These are phyloP conservation scores for Exidia glandulosa DNA, from an alignment of 768 basidiomycete species.

Conservation along the genomic window DNA sequence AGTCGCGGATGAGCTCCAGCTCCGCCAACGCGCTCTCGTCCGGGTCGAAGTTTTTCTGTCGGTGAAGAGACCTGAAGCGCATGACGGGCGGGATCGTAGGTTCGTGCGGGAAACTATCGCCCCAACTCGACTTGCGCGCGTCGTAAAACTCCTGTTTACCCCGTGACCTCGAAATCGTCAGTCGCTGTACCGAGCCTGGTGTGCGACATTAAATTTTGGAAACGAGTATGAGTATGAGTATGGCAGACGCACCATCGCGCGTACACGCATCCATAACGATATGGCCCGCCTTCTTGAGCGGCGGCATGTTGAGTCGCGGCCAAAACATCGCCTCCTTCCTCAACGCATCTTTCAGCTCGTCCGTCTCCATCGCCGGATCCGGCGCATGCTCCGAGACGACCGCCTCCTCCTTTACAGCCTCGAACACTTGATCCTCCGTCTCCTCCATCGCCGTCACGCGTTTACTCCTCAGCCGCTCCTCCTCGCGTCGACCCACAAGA, in stretches of 20 bases:
- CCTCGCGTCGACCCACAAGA: background rate
- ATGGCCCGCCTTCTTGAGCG: slow-evolving; percentile 84
- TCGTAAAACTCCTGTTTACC: slow-evolving; percentile 95
- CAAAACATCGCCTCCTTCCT: slow-evolving; percentile 71
- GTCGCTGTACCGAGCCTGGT: slow-evolving; percentile 82
- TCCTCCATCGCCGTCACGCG: background rate
- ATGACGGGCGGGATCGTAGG: slow-evolving; percentile 70
- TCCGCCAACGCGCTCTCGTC: background rate
- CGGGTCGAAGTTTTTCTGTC: background rate
- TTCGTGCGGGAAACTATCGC: slow-evolving; percentile 86
- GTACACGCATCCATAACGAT: slow-evolving; percentile 86
- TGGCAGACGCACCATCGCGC: slow-evolving; percentile 47
- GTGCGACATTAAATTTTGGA: background rate
- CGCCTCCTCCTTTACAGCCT: background rate
- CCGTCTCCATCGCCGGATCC: background rate
- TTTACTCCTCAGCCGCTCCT: background rate
- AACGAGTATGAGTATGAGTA: slow-evolving; percentile 5
- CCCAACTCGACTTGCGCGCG: slow-evolving; percentile 88
- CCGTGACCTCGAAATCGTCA: slow-evolving; percentile 87
- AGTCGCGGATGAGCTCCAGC: background rate
- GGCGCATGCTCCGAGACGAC: background rate
- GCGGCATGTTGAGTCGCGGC: slow-evolving; percentile 89
- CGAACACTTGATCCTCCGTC: background rate
- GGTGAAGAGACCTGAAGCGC: slow-evolving; percentile 25
- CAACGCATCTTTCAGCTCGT: slow-evolving; percentile 41